Conservation (phyloP, 805 yeast species). For the Candida lessepsii region DNA sequence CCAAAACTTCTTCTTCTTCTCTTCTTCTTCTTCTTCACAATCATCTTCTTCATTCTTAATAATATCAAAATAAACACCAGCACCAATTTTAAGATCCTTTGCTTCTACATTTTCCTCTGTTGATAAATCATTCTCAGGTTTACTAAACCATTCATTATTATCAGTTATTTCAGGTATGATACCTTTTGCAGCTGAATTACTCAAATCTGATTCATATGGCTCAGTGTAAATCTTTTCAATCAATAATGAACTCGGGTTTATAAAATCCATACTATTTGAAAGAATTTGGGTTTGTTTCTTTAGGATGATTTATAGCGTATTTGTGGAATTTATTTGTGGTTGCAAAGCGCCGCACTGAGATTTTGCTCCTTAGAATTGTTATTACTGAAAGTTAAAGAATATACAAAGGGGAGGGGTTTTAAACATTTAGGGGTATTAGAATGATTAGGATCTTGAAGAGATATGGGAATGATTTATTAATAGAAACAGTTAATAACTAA, state of each 20-base stretch:
- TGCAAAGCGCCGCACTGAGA: neutral
- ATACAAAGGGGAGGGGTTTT: too few relatives aligned
- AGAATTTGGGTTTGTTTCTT: neutral
- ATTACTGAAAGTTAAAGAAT: too few relatives aligned
- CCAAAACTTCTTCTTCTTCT: slow-evolving; percentile 17
- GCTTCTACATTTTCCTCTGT: too few relatives aligned
- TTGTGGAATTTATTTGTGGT: slow-evolving; percentile 1
- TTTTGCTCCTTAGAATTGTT: too few relatives aligned
- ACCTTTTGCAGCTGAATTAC: too few relatives aligned
- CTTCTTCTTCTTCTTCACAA: slow-evolving; percentile 16
- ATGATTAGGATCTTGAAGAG: too few relatives aligned
- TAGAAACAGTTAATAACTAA: too few relatives aligned
- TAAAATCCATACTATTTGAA: slow-evolving; percentile 1
- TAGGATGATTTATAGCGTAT: neutral
- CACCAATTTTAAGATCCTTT: slow-evolving; percentile 15
- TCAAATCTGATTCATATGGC: slow-evolving; percentile 1
- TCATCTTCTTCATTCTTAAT: slow-evolving; percentile 12
- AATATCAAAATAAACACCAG: slow-evolving; percentile 20
- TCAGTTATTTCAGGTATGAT: too few relatives aligned
- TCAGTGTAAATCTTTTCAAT: slow-evolving; percentile 5
- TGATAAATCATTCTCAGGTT: too few relatives aligned
- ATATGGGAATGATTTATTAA: too few relatives aligned
- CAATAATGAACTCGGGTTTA: slow-evolving; percentile 6
- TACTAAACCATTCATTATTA: too few relatives aligned
- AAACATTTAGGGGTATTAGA: too few relatives aligned